Conservation (phyloP, 2,329 filamentous ascomycete genomes). For the Colletotrichum lentis region DNA sequence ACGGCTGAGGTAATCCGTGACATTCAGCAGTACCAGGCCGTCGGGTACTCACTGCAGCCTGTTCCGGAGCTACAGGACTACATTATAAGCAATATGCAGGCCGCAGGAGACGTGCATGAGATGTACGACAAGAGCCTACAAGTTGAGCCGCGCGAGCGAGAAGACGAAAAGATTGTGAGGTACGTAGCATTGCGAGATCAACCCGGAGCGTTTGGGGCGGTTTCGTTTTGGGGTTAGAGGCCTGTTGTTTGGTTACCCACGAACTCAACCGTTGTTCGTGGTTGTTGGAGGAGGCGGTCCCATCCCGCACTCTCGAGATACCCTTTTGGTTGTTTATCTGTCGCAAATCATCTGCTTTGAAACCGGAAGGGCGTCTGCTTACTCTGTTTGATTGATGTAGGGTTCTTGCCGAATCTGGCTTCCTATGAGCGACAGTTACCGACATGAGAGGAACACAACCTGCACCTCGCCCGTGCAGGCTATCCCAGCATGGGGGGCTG, state of each 20-base stretch:
- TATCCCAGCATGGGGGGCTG: background rate
- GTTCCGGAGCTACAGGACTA: constrained; percentile 96
- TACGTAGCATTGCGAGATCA: constrained; percentile 59
- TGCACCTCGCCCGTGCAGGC: constrained; percentile 8
- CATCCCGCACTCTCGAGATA: background rate
- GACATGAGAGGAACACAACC: constrained; percentile 9
- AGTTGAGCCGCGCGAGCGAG: constrained; percentile 92
- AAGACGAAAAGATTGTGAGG: constrained; percentile 99
- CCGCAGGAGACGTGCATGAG: constrained; percentile 94
- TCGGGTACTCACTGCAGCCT: constrained; percentile 89
- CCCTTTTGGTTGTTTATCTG: background rate
- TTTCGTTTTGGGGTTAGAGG: constrained; percentile 39
- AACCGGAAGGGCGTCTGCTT: constrained; percentile 38
- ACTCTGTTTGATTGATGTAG: constrained; percentile 47
- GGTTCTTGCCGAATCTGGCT: constrained; percentile 68
- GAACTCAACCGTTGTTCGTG: background rate
- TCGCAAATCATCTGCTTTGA: constrained; percentile 1
- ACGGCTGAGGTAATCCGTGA: constrained; percentile 98
- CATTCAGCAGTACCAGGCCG: constrained; percentile 98
- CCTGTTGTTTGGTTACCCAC: constrained; percentile 27
- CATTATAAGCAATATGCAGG: constrained; percentile 95
- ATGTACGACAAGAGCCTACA: constrained; percentile 98
- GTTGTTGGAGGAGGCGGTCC: background rate
- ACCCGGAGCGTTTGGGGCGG: constrained; percentile 40
- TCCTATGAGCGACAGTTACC: constrained; percentile 54